Percentiles rank a stretch among this genome's conserved stretches.
These are phyloP conservation scores for Colletotrichum graminicola DNA, from an alignment of 2,329 filamentous ascomycete genomes.

Conservation along the genomic window DNA sequence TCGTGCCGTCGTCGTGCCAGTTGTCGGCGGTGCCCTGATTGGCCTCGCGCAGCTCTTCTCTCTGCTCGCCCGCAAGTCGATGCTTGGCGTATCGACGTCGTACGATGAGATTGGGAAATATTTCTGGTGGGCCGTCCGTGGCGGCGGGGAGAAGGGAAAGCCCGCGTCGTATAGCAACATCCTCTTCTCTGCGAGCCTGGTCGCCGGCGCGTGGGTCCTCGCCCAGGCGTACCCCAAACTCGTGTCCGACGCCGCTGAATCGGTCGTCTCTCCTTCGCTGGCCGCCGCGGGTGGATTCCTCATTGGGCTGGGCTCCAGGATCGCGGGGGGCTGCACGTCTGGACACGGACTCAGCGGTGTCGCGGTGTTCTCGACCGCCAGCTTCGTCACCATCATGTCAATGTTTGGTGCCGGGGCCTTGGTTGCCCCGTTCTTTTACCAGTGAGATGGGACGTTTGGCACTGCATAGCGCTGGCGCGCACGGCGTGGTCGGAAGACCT, in stretches of 20 bases:
- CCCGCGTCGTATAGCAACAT: conserved; percentile 58
- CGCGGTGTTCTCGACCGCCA: conserved; percentile 71
- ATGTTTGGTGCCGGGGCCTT: conserved; percentile 66
- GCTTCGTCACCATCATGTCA: conserved; percentile 69
- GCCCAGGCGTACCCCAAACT: conserved; percentile 50
- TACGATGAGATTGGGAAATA: conserved; percentile 72
- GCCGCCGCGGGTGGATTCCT: conserved; percentile 67
- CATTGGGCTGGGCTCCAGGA: conserved; percentile 70
- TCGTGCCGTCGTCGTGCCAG: conserved; percentile 54
- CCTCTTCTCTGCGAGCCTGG: conserved; percentile 65
- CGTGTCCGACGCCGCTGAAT: conserved; percentile 44
- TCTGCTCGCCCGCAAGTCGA: conserved; percentile 62
- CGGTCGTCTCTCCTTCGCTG: conserved; percentile 51
- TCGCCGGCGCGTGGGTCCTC: conserved; percentile 59
- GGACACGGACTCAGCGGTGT: conserved; percentile 78
- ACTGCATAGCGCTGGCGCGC: background rate
- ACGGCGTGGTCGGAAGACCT: background rate
- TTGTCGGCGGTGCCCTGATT: conserved; percentile 70
- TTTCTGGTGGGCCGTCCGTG: conserved; percentile 59
- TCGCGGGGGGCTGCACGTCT: conserved; percentile 76
- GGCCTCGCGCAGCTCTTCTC: conserved; percentile 69
- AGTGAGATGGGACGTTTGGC: conserved; percentile 6
- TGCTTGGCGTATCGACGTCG: conserved; percentile 71
- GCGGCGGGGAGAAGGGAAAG: conserved; percentile 45
- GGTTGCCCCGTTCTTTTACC: conserved; percentile 44